Evolutionary conservation across 2,329 filamentous ascomycete species (phyloP), one percentile per base, ranked within the genome.

Genomic region (Colletotrichum musae): DNA sequence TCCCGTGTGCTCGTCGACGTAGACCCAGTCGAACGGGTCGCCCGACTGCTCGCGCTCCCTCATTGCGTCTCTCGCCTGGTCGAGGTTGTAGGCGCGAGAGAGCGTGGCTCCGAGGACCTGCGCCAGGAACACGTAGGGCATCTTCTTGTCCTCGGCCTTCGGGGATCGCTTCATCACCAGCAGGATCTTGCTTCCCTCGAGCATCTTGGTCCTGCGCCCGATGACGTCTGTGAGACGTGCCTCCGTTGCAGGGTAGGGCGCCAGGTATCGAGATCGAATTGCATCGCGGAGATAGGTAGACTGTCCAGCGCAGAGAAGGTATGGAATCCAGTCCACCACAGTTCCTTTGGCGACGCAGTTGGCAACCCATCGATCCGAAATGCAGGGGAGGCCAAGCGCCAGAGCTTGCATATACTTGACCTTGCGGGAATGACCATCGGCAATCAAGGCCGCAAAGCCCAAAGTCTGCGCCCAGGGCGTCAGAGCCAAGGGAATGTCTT

Each of bases 351-450:
- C 79, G 3, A 95, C 79, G 71, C 93, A 97, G 58, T 92, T 88
- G 28, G 88, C 86, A 56, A 97, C 84, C 95, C 96, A 99, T 63
- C 91, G 91, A 6, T 90, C 88, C 6, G 94, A 92, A 2, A 99
- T 85, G 75, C 95, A 97, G 0, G 96, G 96, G 0, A 99, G 81
- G 1, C 94, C 94, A 0, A 99, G 87, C 0, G 96, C 95, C 2
- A 99, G 87, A 0, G 96, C 96, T 81, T 98, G 95, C 86, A 98
- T 93, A 79, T 96, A 98, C 78, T 98, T 99, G 58, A 91, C 89
- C 71, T 94, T 94, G 54, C 95, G 90, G 6, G 93, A 96, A 78
- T 97, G 93, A 5, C 89, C 88, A 75, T 98, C 94, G 0, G 95
- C 92, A 69, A 99, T 93, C 15, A 98, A 83, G 4, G 94, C 95